Base-by-base conservation (phyloP, 345 rosid genomes). In the sweet orange (Citrus sinensis) region DNA sequence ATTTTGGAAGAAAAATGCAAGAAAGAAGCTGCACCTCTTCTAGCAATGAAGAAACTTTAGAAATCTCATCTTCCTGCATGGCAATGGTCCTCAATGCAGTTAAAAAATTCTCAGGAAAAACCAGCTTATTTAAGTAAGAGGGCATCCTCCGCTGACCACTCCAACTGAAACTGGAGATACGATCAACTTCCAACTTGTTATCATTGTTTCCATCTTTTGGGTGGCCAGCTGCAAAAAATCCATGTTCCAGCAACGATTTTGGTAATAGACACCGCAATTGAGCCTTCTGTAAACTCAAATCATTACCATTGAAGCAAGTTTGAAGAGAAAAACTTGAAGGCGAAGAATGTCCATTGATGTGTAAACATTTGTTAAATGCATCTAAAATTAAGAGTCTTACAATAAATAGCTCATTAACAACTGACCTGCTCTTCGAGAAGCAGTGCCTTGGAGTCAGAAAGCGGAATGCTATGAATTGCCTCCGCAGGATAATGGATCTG, bases 401-500 rank as follows among this genome's bases (percentile, higher is more conserved):
- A 34, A 66, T 30, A 24, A 64, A 19, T 19, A 19, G 62, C 32
- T 61, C 49, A 35, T 30, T 17, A 40, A 35, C 65, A 67, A 74
- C 87, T 83, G 66, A 92, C 98, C 95, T 93, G 97, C 62, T 92
- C 93, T 84, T 91, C 91, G 68, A 95, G 92, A 78, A 95, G 95
- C 88, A 90, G 93, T 70, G 88, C 82, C 82, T 91, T 95, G 82
- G 94, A 83, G 66, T 95, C 99, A 27, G 95, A 88, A 62, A 88
- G 87, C 34, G 91, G 88, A 81, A 81, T 79, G 62, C 80, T 86
- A 62, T 87, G 88, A 76, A 92, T 86, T 65, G 97, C 98, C 85
- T 93, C 98, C 5, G 80, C 83, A n/a, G 98, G 98, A 84, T 93
- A 95, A 88, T 93, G 94, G 11, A 95, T 89, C 98, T 95, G 88